Conservation (phyloP, 2,329 filamentous ascomycete species). For the Delphinella strobiligena region DNA sequence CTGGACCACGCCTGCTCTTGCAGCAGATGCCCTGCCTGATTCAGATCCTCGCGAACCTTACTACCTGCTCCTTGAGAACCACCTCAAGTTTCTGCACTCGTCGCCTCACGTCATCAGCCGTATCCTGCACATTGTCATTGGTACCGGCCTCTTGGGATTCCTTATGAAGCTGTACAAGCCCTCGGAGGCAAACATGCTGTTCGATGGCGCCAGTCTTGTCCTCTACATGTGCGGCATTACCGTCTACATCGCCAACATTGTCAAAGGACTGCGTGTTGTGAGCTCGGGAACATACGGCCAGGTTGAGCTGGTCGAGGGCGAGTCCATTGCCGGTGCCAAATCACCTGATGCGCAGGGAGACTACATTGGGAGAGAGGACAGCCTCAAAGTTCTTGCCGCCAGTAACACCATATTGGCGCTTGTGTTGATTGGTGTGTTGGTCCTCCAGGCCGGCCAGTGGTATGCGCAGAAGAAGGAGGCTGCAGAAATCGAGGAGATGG, state of each 20-base stretch:
- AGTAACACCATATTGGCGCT: conserved; percentile 94
- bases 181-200: conserved; percentile 87
- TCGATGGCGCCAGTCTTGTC: conserved; percentile 63
- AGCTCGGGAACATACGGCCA: conserved; percentile 56
- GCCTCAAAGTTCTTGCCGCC: conserved; percentile 76
- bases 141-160: conserved; percentile 76
- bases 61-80: conserved; percentile 75
- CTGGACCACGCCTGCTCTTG: conserved; percentile 49
- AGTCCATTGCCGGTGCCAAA: conserved; percentile 12
- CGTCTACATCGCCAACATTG: conserved; percentile 91
- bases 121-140: conserved; percentile 87
- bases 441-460: conserved; percentile 94
- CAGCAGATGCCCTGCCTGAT: conserved; percentile 29
- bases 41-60: conserved; percentile 43
- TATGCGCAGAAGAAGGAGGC: conserved; percentile 91
- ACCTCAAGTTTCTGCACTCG: conserved; percentile 83
- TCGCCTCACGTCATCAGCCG: conserved; percentile 85
- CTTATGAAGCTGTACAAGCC: conserved; percentile 91
- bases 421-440: conserved; percentile 79
- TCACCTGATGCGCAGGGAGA: conserved; percentile 41
- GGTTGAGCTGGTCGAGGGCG: conserved; percentile 23
- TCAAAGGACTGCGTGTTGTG: conserved; percentile 83
- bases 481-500: conserved; percentile 60
- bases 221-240: conserved; percentile 77
- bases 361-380: conserved; percentile 74